Conservation (phyloP, 352 stramenopile genomes). For the Globisporangium perplexum region DNA sequence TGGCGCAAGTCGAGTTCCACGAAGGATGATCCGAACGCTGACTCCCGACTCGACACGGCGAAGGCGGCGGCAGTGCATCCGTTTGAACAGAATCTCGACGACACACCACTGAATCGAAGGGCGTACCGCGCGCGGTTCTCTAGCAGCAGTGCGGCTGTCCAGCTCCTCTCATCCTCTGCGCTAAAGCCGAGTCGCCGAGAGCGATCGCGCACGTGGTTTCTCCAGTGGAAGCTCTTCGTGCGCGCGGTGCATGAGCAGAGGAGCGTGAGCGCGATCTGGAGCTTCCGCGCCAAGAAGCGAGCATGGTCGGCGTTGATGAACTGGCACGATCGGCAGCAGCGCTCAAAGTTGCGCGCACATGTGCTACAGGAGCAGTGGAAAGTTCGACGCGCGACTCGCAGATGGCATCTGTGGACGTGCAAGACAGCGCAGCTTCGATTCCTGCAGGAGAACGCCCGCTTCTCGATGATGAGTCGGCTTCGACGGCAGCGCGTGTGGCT, state of each 20-base stretch:
- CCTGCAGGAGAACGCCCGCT: not conserved
- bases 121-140: not conserved
- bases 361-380: conserved; percentile 7
- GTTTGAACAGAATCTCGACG: not conserved
- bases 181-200: not conserved
- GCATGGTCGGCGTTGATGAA: conserved; percentile 12
- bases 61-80: not conserved
- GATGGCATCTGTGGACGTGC: conserved; percentile 6
- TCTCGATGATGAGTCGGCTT: conserved; percentile 18
- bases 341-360: conserved; percentile 6
- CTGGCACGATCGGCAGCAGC: conserved; percentile 6
- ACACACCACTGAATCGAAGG: not conserved
- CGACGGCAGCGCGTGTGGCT: conserved; percentile 22
- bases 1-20: not conserved
- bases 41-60: too few species aligned
- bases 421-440: not conserved
- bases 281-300: conserved; percentile 19
- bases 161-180: not conserved
- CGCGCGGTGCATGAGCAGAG: conserved; percentile 9
- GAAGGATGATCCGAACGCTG: not conserved
- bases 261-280: conserved; percentile 9
- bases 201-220: conserved; percentile 17
- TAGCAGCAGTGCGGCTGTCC: not conserved
- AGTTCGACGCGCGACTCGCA: not conserved
- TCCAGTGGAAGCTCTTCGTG: conserved; percentile 24